Evolutionary conservation across 208 protist genomes (phyloP).

Genomic region (Polymyxa betae): DNA sequence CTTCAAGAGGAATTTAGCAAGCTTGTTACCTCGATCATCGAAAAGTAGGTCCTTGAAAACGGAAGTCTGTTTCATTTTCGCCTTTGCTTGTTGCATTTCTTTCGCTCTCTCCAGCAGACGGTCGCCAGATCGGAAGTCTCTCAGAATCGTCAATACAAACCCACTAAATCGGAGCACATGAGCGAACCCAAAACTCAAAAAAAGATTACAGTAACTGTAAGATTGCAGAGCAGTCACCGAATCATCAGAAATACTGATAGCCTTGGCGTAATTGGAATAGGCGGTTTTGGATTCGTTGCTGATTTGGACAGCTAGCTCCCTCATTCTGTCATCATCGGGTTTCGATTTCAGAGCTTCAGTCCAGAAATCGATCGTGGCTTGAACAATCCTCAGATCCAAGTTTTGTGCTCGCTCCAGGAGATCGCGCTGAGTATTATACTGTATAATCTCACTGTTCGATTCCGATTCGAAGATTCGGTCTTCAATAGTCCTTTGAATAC

Average conservation of each 20-base stretch:
- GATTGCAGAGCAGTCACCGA: not conserved
- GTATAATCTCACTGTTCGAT: not conserved
- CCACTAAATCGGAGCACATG: not conserved
- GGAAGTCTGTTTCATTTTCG: not conserved
- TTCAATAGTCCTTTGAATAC: not conserved
- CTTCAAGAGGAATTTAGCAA: not conserved
- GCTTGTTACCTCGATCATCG: not conserved
- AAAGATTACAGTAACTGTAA: not conserved
- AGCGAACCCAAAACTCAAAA: not conserved
- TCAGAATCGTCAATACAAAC: not conserved
- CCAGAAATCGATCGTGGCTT: slow-evolving; percentile 13
- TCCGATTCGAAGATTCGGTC: not conserved
- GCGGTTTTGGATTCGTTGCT: slow-evolving; percentile 15
- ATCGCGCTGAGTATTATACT: not conserved
- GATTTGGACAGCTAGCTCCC: not conserved
- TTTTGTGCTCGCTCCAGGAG: slow-evolving; percentile 4
- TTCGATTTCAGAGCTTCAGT: not conserved
- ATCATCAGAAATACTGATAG: slow-evolving; percentile 2
- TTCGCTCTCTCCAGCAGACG: slow-evolving; percentile 6
- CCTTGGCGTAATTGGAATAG: not conserved
- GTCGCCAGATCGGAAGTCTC: not conserved
- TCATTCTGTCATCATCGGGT: not conserved
- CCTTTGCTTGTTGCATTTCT: slow-evolving; percentile 34
- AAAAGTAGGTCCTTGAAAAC: slow-evolving; percentile 45
- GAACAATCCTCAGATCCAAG: not conserved